Evolutionary conservation across 1,284 basidiomycete species (phyloP).

Genomic region (Tylopilus sp.): DNA sequence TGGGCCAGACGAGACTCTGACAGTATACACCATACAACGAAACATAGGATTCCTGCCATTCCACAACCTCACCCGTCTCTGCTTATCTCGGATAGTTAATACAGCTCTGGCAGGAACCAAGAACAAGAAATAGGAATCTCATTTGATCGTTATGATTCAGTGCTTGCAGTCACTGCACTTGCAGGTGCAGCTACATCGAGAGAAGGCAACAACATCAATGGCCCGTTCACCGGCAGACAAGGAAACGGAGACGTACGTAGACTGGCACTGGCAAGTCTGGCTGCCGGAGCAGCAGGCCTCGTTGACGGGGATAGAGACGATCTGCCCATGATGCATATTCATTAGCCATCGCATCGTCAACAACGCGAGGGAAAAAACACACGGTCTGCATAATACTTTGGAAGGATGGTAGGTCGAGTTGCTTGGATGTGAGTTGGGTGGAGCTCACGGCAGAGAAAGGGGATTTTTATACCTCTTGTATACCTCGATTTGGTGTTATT

Average conservation of each 20-base stretch:
- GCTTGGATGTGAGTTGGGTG: constrained; percentile 1
- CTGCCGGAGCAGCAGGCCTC: constrained; percentile 22
- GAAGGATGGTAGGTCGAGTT: constrained; percentile 1
- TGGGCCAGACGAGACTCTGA: too few species aligned
- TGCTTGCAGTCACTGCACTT: constrained; percentile 23
- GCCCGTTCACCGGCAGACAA: neutral
- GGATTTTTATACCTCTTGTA: constrained; percentile 9
- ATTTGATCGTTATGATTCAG: neutral
- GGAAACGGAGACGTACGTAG: constrained; percentile 5
- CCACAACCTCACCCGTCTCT: too few species aligned
- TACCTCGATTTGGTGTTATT: constrained; percentile 12
- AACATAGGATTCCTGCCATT: neutral
- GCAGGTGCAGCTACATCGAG: constrained; percentile 17
- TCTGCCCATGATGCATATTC: neutral
- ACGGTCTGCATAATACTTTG: constrained; percentile 21
- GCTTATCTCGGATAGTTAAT: too few species aligned
- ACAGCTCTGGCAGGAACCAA: neutral
- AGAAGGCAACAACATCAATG: neutral
- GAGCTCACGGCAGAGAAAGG: neutral
- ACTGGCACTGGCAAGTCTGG: constrained; percentile 10
- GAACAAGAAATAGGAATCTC: neutral
- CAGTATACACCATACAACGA: neutral
- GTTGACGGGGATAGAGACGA: constrained; percentile 23
- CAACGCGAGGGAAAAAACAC: neutral
- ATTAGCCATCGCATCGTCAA: neutral